Base-by-base conservation (phyloP, 164 flowering plant genomes). In the Vitis rupestris region DNA sequence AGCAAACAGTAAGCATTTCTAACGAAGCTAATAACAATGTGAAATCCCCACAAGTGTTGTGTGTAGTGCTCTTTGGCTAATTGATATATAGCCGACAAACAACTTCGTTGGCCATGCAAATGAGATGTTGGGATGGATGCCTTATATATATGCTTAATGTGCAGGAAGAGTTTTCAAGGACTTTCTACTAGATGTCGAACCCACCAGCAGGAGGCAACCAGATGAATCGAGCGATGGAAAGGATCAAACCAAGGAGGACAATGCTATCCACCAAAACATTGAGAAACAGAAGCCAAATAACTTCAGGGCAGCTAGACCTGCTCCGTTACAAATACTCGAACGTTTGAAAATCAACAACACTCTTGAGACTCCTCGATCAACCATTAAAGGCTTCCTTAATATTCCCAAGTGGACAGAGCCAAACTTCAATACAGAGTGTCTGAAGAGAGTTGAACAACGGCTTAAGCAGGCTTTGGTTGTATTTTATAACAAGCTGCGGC, bases 401-500 rank as follows among this genome's bases (percentile, higher is more conserved):
- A 88, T 79, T 69, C 71, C 82, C 8, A 83, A 74, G 66, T 78
- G 81, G 19, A 82, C 72, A 47, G 84, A 76, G 9, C 70, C 82
- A 76, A 79, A 78, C n/a, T 85, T 68, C 66, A 76, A 74, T 27
- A 82, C 78, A 61, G 81, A 76, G 14, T 85, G 81, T 66, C 67
- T 85, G 44, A 83, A 49, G 64, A 74, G 69, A 72, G 87, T 71
- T 62, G 86, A 87, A 71, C 80, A 74, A 47, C 75, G 60, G 59
- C 72, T 87, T 70, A 81, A 77, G 72, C 44, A 15, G 29, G 89
- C 64, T 0, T 80, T 87, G 59, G 71, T 77, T 17, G 86, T 84
- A 62, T 87, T 85, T 60, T 85, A 87, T 64, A 83, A 81, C 29
- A 87, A 85, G 76, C 89, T 87, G 61, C 82, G 66, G 15, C 84